Evolutionary conservation across 1,284 basidiomycete genomes (phyloP), one percentile per base, ranked within the genome.

Genomic region (Trichosporon asahii): DNA sequence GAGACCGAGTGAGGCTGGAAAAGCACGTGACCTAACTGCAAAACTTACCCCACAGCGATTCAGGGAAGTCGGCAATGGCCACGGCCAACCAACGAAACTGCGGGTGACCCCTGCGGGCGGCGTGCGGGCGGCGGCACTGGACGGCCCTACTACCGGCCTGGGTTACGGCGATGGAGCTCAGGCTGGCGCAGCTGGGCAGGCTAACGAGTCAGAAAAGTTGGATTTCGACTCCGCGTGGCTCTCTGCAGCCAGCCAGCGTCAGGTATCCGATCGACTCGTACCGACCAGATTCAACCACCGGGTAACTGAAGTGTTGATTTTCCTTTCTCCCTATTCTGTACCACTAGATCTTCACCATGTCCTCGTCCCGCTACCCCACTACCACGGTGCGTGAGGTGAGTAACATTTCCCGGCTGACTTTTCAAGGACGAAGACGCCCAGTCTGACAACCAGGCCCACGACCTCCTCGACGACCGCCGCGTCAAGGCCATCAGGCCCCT

Each of bases 401-500:
- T 53, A 8, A 33, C 7, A 40, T 4, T n/a, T n/a, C 18, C 40
- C 40, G 18, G 40, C 40, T 44, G 40, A 44, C n/a, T n/a, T n/a
- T n/a, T 23, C 15, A 6, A 15, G n/a, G 8, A 40, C 27, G 18
- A 29, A 21, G 14, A n/a, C 46, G 31, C n/a, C n/a, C n/a, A 29
- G 8, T 18, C 61, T 68, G 35, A 70, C 55, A 7, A 2, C 4
- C 75, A 84, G 80, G 93, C 92, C 49, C 88, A 93, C 74, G 83
- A 88, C 67, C 88, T 90, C 67, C 89, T 97, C 64, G 93, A 95
- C 80, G 95, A 98, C 81, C 86, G 89, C 72, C 86, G 95, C 55
- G 94, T 98, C 73, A 93, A 89, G 81, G 89, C 88, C 27, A 93
- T 91, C 53, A 86, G 93, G 60, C 94, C 94, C 37, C 85, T 96